phyloP scores from a whole-genome alignment of 1,139 yeast genomes.

The Debaryomyces subglobosus region DNA sequence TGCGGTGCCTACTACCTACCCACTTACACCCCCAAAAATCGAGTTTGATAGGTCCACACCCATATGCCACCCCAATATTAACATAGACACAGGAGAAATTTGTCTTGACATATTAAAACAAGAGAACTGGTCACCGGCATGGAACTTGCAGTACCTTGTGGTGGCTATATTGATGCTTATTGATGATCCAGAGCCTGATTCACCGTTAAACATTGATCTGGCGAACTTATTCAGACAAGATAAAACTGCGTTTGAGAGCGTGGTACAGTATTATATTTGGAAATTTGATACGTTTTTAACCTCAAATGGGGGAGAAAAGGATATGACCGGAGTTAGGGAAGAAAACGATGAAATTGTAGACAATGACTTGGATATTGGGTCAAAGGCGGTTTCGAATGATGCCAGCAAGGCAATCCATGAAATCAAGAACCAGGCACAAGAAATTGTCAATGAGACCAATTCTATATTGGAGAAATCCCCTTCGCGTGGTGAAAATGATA shows the following conservation, averaged over 20 bases:
- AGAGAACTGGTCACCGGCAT: constrained; percentile 84
- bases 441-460: constrained; percentile 7
- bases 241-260: constrained; percentile 56
- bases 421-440: constrained; percentile 7
- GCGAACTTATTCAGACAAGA: constrained; percentile 72
- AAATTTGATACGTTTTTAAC: constrained; percentile 31
- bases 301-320: background rate
- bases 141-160: constrained; percentile 74
- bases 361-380: background rate
- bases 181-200: constrained; percentile 80
- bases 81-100: constrained; percentile 71
- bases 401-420: constrained; percentile 5
- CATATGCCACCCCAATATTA: constrained; percentile 78
- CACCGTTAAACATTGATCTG: constrained; percentile 84
- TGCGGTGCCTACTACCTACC: constrained; percentile 58
- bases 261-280: constrained; percentile 65
- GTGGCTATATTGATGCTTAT: constrained; percentile 71
- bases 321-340: constrained; percentile 8
- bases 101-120: constrained; percentile 77
- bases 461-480: background rate
- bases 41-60: constrained; percentile 44
- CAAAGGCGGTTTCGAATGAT: constrained; percentile 1
- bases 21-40: constrained; percentile 69
- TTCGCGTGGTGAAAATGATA: background rate
- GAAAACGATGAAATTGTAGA: background rate